Evolutionary conservation across 352 stramenopile genomes (phyloP).

Genomic region (Plasmopara halstedii): DNA sequence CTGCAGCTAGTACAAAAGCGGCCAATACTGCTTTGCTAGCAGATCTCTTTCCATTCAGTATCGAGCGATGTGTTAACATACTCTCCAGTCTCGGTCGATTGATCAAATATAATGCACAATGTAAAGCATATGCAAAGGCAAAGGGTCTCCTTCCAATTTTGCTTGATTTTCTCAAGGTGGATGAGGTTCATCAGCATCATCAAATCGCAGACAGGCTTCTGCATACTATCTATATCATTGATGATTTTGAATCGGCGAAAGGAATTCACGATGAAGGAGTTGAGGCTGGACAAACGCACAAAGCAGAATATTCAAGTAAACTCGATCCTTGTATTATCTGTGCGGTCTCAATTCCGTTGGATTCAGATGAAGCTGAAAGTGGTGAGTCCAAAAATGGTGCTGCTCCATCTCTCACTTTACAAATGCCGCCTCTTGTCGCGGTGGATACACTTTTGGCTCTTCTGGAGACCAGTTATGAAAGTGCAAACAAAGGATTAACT

Average conservation of each 20-base stretch:
- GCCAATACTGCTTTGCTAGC: conserved; percentile 14
- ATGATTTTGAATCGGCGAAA: not conserved
- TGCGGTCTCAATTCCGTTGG: conserved; percentile 7
- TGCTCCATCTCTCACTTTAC: not conserved
- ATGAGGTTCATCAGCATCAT: conserved; percentile 21
- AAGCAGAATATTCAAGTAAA: not conserved
- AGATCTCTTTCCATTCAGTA: conserved; percentile 26
- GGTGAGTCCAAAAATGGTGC: not conserved
- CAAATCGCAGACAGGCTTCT: conserved; percentile 58
- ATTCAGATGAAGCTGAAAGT: not conserved
- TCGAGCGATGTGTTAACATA: conserved; percentile 20
- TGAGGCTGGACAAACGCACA: not conserved
- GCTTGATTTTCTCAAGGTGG: conserved; percentile 36
- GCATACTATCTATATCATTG: conserved; percentile 22
- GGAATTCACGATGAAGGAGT: not conserved
- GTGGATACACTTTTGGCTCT: conserved; percentile 28
- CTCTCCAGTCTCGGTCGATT: conserved; percentile 46
- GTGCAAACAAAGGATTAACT: conserved; percentile 7
- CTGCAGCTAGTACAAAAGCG: conserved; percentile 16
- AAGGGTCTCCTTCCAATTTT: conserved; percentile 30
- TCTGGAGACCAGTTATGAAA: conserved; percentile 20
- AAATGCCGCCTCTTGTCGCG: conserved; percentile 26
- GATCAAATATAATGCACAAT: conserved; percentile 30
- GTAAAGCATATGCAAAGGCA: conserved; percentile 29
- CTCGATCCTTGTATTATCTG: conserved; percentile 21